phyloP scores from a whole-genome alignment of 2,329 filamentous ascomycete species.

The Orbilia quercus region DNA sequence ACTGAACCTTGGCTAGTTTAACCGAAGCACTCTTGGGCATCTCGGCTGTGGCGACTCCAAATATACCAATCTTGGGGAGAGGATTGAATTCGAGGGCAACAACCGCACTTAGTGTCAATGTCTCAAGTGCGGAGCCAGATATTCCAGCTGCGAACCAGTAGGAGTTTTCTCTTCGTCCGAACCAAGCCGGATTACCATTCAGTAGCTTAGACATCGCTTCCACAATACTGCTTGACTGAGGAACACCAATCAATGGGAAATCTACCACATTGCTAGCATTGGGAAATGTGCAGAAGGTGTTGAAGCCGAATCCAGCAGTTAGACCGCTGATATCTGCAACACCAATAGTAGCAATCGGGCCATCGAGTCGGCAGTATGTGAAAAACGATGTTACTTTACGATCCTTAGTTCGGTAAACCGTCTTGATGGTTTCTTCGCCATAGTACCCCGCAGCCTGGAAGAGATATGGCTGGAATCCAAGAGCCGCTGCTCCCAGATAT shows the following conservation, averaged over 20 bases:
- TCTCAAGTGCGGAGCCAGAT: constrained; percentile 63
- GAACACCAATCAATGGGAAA: constrained; percentile 61
- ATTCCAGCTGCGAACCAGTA: constrained; percentile 64
- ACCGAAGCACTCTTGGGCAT: constrained; percentile 60
- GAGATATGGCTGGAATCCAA: constrained; percentile 62
- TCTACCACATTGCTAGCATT: constrained; percentile 42
- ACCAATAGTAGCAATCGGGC: constrained; percentile 63
- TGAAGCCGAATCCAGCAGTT: constrained; percentile 64
- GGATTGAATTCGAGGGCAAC: constrained; percentile 62
- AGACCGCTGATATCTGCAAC: constrained; percentile 63
- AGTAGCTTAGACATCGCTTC: constrained; percentile 61
- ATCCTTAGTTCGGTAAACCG: constrained; percentile 22
- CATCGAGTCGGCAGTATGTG: constrained; percentile 63
- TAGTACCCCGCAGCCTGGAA: constrained; percentile 65
- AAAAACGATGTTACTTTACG: constrained; percentile 60
- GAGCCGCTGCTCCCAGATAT: constrained; percentile 63
- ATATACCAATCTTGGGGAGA: constrained; percentile 62
- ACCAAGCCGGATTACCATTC: constrained; percentile 58
- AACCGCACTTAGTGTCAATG: constrained; percentile 63
- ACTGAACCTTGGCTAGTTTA: constrained; percentile 64
- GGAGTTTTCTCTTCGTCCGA: constrained; percentile 56
- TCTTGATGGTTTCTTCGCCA: constrained; percentile 58
- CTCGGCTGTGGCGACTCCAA: constrained; percentile 61
- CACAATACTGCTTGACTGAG: constrained; percentile 58
- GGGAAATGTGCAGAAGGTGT: constrained; percentile 57